Percentiles rank a stretch among this genome's conserved stretches.
Conservation (phyloP, 352 stramenopile species). For the Phytophthora podocarpi region DNA sequence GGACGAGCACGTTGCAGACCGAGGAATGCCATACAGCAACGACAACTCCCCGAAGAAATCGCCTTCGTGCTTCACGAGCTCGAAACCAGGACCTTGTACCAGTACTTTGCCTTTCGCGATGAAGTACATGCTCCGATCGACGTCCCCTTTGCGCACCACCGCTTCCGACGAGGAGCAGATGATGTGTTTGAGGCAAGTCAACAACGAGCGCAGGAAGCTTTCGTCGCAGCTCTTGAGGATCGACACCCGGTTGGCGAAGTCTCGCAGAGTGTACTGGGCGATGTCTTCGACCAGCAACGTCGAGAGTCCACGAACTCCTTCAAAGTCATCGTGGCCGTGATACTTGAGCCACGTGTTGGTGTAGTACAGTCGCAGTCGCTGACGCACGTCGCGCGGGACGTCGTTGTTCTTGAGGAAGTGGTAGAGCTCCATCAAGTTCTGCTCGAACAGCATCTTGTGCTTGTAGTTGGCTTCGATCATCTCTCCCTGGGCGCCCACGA, state of each 20-base stretch:
- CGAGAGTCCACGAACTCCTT: slow-evolving; percentile 62
- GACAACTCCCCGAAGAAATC: slow-evolving; percentile 83
- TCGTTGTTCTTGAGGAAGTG: slow-evolving; percentile 65
- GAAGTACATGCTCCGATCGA: slow-evolving; percentile 80
- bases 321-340: slow-evolving; percentile 62
- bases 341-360: slow-evolving; percentile 75
- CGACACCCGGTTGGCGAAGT: slow-evolving; percentile 59
- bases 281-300: slow-evolving; percentile 71
- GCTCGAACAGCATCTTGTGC: slow-evolving; percentile 71
- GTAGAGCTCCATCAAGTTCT: slow-evolving; percentile 68
- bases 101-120: slow-evolving; percentile 67
- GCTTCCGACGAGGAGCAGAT: slow-evolving; percentile 66
- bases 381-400: slow-evolving; percentile 51
- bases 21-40: slow-evolving; percentile 76
- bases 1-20: slow-evolving; percentile 72
- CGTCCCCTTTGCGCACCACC: slow-evolving; percentile 70
- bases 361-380: slow-evolving; percentile 66
- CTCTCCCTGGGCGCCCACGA: slow-evolving; percentile 65
- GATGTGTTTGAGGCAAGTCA: slow-evolving; percentile 69
- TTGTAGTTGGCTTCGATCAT: slow-evolving; percentile 70
- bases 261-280: slow-evolving; percentile 65
- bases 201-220: slow-evolving; percentile 61
- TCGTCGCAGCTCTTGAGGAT: slow-evolving; percentile 76
- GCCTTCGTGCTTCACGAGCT: slow-evolving; percentile 75
- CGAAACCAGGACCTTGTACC: slow-evolving; percentile 63